Conservation (phyloP, 2,329 filamentous ascomycete genomes). For the Tolypocladium cylindrosporum region DNA sequence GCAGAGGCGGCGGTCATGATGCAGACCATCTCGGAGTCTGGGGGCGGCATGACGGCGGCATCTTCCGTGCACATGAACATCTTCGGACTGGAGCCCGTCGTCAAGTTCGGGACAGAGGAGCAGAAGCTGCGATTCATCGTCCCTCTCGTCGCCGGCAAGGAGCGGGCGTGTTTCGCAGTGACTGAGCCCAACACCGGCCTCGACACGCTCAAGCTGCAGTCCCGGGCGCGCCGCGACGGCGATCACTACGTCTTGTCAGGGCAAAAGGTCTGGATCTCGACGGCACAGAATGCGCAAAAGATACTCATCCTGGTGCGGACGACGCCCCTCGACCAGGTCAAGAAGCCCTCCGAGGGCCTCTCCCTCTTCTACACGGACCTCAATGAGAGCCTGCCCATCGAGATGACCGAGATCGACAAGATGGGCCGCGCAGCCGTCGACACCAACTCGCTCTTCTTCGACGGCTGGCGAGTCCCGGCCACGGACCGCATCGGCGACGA, state of each 20-base stretch:
- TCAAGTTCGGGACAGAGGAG: constrained; percentile 57
- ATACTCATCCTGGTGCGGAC: constrained; percentile 79
- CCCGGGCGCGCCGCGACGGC: constrained; percentile 44
- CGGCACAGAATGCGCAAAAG: constrained; percentile 68
- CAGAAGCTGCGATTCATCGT: constrained; percentile 57
- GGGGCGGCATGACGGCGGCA: constrained; percentile 66
- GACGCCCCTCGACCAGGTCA: constrained; percentile 54
- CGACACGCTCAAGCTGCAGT: constrained; percentile 63
- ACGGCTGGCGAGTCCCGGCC: constrained; percentile 61
- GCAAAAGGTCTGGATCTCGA: constrained; percentile 87
- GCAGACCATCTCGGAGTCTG: constrained; percentile 68
- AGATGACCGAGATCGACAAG: constrained; percentile 66
- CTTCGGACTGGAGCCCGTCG: constrained; percentile 65
- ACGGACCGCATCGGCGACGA: constrained; percentile 60
- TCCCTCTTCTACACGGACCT: constrained; percentile 76
- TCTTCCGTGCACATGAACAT: constrained; percentile 56
- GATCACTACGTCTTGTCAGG: constrained; percentile 59
- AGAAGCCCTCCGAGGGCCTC: constrained; percentile 61
- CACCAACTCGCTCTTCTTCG: constrained; percentile 82
- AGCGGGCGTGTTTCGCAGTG: constrained; percentile 70
- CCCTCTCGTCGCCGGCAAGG: constrained; percentile 61
- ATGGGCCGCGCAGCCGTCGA: constrained; percentile 79
- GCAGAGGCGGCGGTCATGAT: constrained; percentile 81
- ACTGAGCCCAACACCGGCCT: constrained; percentile 77
- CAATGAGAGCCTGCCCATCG: constrained; percentile 48